phyloP scores from a whole-genome alignment of 2,329 filamentous ascomycete species.

The Cladosporium halotolerans region DNA sequence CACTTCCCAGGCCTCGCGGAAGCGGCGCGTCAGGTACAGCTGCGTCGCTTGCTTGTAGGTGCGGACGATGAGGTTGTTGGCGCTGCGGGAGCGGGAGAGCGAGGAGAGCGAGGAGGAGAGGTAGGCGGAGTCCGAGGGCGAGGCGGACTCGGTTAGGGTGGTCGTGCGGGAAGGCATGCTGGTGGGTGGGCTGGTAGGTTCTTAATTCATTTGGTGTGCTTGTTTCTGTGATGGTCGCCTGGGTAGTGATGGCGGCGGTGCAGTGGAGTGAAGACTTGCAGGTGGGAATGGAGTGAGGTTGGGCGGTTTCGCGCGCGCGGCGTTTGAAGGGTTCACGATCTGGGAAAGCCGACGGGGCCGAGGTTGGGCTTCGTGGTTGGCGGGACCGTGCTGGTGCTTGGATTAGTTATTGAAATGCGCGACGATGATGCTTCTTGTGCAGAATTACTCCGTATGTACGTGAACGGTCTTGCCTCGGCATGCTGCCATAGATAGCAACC shows the following conservation, averaged over 20 bases:
- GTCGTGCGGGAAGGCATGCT: constrained; percentile 5
- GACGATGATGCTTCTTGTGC: no score
- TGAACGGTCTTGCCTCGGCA: no score
- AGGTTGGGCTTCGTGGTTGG: not conserved
- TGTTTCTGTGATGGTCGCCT: not conserved
- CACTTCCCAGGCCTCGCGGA: constrained; percentile 82
- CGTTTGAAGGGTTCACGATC: constrained; percentile 5
- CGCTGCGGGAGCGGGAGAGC: constrained; percentile 59
- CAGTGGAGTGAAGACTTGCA: no score
- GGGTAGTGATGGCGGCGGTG: no score
- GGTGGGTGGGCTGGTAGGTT: not conserved
- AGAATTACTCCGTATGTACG: no score
- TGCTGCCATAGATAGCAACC: no score
- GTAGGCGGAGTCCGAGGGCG: constrained; percentile 23
- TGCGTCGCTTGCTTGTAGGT: constrained; percentile 91
- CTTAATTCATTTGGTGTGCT: not conserved
- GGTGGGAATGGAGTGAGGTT: not conserved
- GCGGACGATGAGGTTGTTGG: constrained; percentile 72
- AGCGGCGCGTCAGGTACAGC: constrained; percentile 85
- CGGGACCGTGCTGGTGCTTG: no score
- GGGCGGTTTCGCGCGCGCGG: not conserved
- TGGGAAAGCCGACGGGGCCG: constrained; percentile 5
- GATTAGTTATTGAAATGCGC: not conserved
- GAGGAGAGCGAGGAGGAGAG: constrained; percentile 65
- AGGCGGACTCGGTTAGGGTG: not conserved